phyloP scores from a whole-genome alignment of 1,284 basidiomycete genomes.

The Leccinum subrobustum region DNA sequence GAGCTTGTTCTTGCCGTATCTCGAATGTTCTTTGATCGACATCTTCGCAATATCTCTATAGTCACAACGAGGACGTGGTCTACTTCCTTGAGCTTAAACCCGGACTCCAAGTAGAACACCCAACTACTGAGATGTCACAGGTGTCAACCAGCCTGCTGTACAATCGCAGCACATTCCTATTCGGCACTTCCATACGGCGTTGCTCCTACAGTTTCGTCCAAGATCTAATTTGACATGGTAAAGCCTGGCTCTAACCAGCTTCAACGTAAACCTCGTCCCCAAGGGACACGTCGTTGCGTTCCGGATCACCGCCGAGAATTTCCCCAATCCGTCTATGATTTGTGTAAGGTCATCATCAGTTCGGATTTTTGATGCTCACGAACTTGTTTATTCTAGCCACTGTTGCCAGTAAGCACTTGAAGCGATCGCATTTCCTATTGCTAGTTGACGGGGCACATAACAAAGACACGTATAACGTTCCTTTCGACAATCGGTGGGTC shows the following conservation, averaged over 20 bases:
- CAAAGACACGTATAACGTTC: too few species aligned
- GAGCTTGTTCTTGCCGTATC: constrained; percentile 22
- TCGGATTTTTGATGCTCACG: too few species aligned
- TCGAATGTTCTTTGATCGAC: constrained; percentile 5
- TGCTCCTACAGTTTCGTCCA: constrained; percentile 80
- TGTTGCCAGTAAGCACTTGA: too few species aligned
- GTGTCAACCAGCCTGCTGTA: constrained; percentile 96
- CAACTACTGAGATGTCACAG: constrained; percentile 99
- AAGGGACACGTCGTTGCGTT: too few species aligned
- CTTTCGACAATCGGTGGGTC: too few species aligned
- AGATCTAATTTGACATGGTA: constrained; percentile 96
- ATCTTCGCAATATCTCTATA: constrained; percentile 79
- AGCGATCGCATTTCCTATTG: too few species aligned
- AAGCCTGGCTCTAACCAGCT: constrained; percentile 84
- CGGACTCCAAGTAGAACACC: constrained; percentile 99
- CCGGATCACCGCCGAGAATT: too few species aligned
- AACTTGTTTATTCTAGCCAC: too few species aligned
- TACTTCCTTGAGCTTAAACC: constrained; percentile 99
- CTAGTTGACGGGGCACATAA: too few species aligned
- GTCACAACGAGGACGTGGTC: constrained; percentile 90
- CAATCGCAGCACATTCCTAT: constrained; percentile 68
- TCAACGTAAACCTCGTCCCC: constrained; percentile 91
- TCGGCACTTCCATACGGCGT: constrained; percentile 94
- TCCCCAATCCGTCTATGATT: too few species aligned
- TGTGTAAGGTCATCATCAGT: too few species aligned